A percentile compares a stretch with the other conserved stretches of the same genome.
Evolutionary conservation across 2,329 filamentous ascomycete species (phyloP).

Genomic region (Phaeosphaeriaceae sp.): DNA sequence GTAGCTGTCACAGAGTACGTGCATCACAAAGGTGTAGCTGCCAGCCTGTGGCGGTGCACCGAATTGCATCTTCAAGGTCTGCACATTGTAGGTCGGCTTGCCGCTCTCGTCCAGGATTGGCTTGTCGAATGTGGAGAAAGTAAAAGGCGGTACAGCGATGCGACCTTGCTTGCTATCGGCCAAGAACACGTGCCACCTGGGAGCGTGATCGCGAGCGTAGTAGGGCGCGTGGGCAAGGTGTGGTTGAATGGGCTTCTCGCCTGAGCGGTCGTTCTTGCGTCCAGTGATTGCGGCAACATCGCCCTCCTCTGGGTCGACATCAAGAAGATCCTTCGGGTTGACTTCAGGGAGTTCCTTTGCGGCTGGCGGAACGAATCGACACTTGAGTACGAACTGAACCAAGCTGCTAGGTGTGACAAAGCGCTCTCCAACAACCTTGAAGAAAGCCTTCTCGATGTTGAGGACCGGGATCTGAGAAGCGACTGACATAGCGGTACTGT

Average conservation of each 20-base stretch:
- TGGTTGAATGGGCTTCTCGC: constrained; percentile 73
- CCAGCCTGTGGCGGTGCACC: constrained; percentile 91
- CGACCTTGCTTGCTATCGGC: constrained; percentile 93
- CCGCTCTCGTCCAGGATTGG: constrained; percentile 81
- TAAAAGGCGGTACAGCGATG: constrained; percentile 95
- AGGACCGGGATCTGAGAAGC: constrained; percentile 86
- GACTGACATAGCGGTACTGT: constrained; percentile 76
- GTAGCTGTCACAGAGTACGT: constrained; percentile 93
- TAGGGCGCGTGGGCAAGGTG: constrained; percentile 91
- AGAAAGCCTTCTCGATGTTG: constrained; percentile 90
- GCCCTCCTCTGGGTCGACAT: constrained; percentile 90
- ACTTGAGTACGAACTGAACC: constrained; percentile 94
- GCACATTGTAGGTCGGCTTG: constrained; percentile 91
- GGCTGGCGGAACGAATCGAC: constrained; percentile 89
- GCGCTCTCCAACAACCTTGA: constrained; percentile 96
- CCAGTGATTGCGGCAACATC: constrained; percentile 87
- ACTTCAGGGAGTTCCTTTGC: constrained; percentile 76
- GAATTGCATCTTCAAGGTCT: constrained; percentile 97
- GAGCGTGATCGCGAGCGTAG: constrained; percentile 86
- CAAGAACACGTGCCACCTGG: constrained; percentile 93
- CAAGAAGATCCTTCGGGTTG: constrained; percentile 81
- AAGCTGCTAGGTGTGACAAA: constrained; percentile 91
- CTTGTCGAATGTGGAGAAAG: constrained; percentile 92
- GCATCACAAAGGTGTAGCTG: constrained; percentile 93
- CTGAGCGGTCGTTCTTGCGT: constrained; percentile 72